phyloP scores from a whole-genome alignment of 1,139 yeast genomes.

The Kodamaea anthophila region DNA sequence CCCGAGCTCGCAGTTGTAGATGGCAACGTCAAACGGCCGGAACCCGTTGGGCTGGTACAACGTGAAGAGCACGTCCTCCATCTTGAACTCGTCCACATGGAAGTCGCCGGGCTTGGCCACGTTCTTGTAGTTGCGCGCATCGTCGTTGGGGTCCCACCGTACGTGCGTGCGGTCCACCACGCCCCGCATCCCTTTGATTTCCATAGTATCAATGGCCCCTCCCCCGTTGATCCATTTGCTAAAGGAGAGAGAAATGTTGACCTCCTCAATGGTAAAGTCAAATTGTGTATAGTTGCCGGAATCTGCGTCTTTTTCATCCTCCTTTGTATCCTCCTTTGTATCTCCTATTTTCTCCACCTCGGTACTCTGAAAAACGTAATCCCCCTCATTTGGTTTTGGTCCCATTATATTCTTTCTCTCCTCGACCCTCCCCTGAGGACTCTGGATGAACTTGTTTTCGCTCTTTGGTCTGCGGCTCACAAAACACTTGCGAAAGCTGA shows the following conservation, averaged over 20 bases:
- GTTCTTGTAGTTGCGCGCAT: slow-evolving; percentile 75
- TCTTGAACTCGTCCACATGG: slow-evolving; percentile 74
- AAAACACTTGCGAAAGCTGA: slow-evolving; percentile 77
- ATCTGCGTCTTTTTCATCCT: slow-evolving; percentile 40
- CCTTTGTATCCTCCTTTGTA: no score
- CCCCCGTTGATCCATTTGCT: slow-evolving; percentile 85
- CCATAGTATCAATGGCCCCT: slow-evolving; percentile 80
- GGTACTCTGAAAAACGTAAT: no score
- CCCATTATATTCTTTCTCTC: slow-evolving; percentile 19
- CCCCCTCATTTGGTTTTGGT: not conserved
- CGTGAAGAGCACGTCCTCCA: slow-evolving; percentile 82
- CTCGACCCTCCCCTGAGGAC: slow-evolving; percentile 66
- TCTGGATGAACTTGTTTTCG: slow-evolving; percentile 51
- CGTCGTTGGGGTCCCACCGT: slow-evolving; percentile 74
- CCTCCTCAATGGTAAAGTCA: slow-evolving; percentile 83
- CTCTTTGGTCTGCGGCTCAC: slow-evolving; percentile 76
- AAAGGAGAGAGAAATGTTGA: slow-evolving; percentile 73
- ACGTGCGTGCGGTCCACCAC: slow-evolving; percentile 88
- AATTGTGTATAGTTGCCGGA: slow-evolving; percentile 96
- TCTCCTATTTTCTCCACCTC: not conserved
- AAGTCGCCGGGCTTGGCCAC: slow-evolving; percentile 81
- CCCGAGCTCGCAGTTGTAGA: slow-evolving; percentile 78
- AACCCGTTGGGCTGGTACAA: slow-evolving; percentile 75
- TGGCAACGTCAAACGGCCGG: slow-evolving; percentile 79
- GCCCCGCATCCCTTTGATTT: slow-evolving; percentile 81